These are phyloP conservation scores for Boletellus sp. DNA, from an alignment of 768 basidiomycete species.

Conservation along the genomic window DNA sequence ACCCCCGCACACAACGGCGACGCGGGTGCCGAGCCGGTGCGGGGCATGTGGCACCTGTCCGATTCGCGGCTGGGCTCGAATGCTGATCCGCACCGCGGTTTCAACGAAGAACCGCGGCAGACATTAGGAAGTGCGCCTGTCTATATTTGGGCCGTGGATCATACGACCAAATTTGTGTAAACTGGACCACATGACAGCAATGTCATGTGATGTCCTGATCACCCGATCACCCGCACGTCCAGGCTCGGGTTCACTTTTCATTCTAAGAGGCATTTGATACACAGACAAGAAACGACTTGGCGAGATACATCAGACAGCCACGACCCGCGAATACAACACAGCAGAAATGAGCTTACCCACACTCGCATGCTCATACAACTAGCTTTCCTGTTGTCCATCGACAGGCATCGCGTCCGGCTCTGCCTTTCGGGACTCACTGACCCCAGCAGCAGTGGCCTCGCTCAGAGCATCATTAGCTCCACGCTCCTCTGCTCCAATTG, in stretches of 20 bases:
- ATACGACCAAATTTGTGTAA: too few relatives aligned
- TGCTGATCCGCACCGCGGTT: too few relatives aligned
- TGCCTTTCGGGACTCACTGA: constrained; percentile 7
- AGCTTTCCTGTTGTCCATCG: constrained; percentile 2
- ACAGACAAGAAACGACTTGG: constrained; percentile 11
- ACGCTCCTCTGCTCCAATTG: constrained; percentile 12
- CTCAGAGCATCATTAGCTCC: neutral
- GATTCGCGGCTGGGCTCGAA: too few relatives aligned
- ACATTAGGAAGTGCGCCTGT: too few relatives aligned
- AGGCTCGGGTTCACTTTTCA: neutral
- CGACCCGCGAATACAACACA: constrained; percentile 4
- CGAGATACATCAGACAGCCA: too few relatives aligned
- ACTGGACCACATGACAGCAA: too few relatives aligned
- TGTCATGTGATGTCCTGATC: too few relatives aligned
- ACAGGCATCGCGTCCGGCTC: neutral
- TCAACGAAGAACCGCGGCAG: too few relatives aligned
- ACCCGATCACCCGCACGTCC: neutral
- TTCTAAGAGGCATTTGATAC: constrained; percentile 8
- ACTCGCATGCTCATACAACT: neutral
- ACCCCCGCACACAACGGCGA: too few relatives aligned
- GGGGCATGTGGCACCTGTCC: too few relatives aligned
- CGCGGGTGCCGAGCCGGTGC: too few relatives aligned
- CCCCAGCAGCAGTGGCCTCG: constrained; percentile 1
- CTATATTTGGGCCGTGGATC: too few relatives aligned
- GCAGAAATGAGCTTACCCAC: neutral